Conservation (phyloP, 2,329 filamentous ascomycete genomes). For the Geosmithia putterillii region DNA sequence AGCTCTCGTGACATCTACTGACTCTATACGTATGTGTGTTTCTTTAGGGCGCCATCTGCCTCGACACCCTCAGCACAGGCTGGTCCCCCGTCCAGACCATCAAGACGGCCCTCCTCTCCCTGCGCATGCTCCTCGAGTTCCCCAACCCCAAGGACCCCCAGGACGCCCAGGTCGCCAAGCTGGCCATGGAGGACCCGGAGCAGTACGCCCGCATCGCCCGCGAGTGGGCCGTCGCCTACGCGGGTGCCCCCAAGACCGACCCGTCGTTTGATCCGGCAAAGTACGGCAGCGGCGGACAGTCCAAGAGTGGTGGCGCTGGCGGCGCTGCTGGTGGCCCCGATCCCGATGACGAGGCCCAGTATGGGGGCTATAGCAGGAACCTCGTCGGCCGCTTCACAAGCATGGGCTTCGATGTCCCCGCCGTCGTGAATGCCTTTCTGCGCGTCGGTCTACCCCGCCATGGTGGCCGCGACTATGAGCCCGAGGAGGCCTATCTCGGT, state of each 20-base stretch:
- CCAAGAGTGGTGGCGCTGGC: no score
- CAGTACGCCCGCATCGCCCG: conserved; percentile 72
- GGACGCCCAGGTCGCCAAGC: conserved; percentile 86
- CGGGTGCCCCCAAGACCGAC: conserved; percentile 61
- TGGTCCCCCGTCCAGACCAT: conserved; percentile 97
- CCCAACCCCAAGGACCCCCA: conserved; percentile 96
- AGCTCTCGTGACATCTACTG: no score
- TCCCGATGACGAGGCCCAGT: conserved; percentile 33
- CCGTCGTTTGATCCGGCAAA: conserved; percentile 22
- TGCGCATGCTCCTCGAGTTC: conserved; percentile 84
- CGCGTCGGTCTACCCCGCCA: conserved; percentile 61
- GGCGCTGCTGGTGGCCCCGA: background rate
- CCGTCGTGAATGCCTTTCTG: conserved; percentile 76
- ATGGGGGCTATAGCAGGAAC: conserved; percentile 76
- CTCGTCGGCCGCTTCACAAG: conserved; percentile 72
- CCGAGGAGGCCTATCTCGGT: conserved; percentile 85
- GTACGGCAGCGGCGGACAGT: conserved; percentile 17
- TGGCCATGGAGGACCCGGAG: conserved; percentile 70
- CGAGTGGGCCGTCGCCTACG: conserved; percentile 81
- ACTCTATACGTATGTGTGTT: no score
- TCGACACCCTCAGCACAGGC: conserved; percentile 77
- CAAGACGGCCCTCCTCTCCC: conserved; percentile 84
- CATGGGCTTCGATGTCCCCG: conserved; percentile 85
- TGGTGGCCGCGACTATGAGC: conserved; percentile 53
- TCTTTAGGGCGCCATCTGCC: conserved; percentile 94